Percentiles rank a stretch among this genome's conserved stretches.
Conservation (phyloP, 352 stramenopile genomes). For the Globisporangium recalcitrans region DNA sequence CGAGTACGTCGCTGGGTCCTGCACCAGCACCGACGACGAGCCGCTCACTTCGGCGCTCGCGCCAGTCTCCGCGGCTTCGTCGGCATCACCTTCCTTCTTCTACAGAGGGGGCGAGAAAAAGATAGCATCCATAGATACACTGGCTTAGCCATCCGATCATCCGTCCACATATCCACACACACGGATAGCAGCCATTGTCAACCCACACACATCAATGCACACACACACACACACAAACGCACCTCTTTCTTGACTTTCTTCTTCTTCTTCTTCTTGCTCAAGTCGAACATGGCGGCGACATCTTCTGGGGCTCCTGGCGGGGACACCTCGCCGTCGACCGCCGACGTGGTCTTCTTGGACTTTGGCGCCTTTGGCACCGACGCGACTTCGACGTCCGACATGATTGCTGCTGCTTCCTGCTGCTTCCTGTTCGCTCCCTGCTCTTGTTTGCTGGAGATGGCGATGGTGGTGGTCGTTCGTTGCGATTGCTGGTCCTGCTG, state of each 20-base stretch:
- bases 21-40: conserved; percentile 55
- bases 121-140: background rate
- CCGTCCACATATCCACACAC: too few species aligned
- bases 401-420: conserved; percentile 15
- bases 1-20: conserved; percentile 91
- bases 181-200: too few species aligned
- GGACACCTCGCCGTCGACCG: conserved; percentile 29
- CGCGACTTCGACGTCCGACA: conserved; percentile 45
- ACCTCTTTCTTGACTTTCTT: conserved; percentile 90
- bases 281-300: conserved; percentile 86
- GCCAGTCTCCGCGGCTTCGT: conserved; percentile 18
- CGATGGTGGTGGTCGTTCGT: conserved; percentile 18
- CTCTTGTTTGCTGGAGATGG: conserved; percentile 23
- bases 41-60: conserved; percentile 32
- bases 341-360: conserved; percentile 27
- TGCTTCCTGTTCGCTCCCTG: conserved; percentile 13
- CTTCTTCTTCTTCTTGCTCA: conserved; percentile 91
- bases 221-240: conserved; percentile 13
- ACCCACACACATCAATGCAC: conserved; percentile 18
- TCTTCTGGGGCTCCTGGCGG: conserved; percentile 73
- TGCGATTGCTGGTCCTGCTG: conserved; percentile 9
- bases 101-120: conserved; percentile 11
- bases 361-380: conserved; percentile 34
- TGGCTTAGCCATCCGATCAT: background rate
- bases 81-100: conserved; percentile 57